Evolutionary conservation across 768 basidiomycete genomes (phyloP).

Genomic region (Kwoniella sp.): DNA sequence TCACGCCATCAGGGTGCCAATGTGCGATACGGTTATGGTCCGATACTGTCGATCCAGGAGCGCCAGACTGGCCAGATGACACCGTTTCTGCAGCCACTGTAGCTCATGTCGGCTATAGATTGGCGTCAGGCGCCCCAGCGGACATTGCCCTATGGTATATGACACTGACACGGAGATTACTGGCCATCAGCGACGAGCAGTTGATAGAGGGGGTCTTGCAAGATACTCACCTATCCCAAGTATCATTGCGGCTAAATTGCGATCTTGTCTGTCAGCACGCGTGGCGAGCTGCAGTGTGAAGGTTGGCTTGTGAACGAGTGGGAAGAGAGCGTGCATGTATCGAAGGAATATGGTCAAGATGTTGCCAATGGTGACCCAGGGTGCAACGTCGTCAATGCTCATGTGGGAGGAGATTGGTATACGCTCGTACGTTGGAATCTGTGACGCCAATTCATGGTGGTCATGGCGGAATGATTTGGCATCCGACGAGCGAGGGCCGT

Average conservation of each 20-base stretch:
- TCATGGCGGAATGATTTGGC: not conserved
- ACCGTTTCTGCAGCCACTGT: conserved; percentile 18
- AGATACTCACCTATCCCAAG: conserved; percentile 20
- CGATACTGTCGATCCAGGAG: conserved; percentile 20
- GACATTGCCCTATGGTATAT: conserved; percentile 29
- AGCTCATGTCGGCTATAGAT: conserved; percentile 22
- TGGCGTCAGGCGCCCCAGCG: conserved; percentile 18
- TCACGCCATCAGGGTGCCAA: conserved; percentile 23
- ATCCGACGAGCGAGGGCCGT: not conserved
- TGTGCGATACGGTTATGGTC: conserved; percentile 19
- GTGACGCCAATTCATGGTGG: not conserved
- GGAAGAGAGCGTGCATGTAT: conserved; percentile 33
- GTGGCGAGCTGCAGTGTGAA: conserved; percentile 31
- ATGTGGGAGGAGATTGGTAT: conserved; percentile 5
- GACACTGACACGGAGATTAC: too few species aligned
- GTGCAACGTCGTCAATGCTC: conserved; percentile 21
- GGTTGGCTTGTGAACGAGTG: conserved; percentile 40
- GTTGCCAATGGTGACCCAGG: conserved; percentile 27
- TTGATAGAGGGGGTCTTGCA: not conserved
- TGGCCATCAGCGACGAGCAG: not conserved
- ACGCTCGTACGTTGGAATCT: not conserved
- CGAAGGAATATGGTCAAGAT: conserved; percentile 34
- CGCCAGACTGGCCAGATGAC: conserved; percentile 23
- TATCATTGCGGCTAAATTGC: conserved; percentile 23
- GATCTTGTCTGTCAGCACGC: conserved; percentile 31